Percentiles rank a stretch among this genome's conserved stretches.
These are phyloP conservation scores for Kurtzmaniella quercitrusa DNA, from an alignment of 1,139 yeast genomes.

Conservation along the genomic window DNA sequence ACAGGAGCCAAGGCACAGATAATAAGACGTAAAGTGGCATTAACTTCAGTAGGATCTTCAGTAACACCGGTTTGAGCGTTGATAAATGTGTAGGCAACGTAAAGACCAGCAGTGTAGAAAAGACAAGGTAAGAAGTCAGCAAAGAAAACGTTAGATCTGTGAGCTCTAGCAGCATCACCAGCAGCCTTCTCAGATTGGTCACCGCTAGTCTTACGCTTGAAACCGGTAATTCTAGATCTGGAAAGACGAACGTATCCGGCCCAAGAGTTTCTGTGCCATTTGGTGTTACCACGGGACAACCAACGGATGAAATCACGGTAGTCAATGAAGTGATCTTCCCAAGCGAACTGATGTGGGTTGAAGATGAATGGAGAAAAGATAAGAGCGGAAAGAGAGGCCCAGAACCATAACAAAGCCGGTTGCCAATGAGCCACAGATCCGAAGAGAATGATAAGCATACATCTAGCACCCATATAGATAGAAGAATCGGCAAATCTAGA, in stretches of 20 bases:
- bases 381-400: conserved; percentile 91
- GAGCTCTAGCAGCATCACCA: conserved; percentile 94
- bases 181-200: conserved; percentile 90
- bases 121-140: conserved; percentile 85
- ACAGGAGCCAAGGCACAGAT: conserved; percentile 92
- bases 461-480: conserved; percentile 93
- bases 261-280: conserved; percentile 99
- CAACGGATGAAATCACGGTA: conserved; percentile 98
- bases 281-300: conserved; percentile 97
- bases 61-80: conserved; percentile 96
- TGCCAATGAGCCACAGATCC: conserved; percentile 97
- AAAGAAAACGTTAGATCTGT: conserved; percentile 77
- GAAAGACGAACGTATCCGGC: conserved; percentile 94
- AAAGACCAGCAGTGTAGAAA: conserved; percentile 85
- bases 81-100: conserved; percentile 86
- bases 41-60: conserved; percentile 47
- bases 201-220: conserved; percentile 86
- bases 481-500: conserved; percentile 97
- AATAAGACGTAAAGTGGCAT: conserved; percentile 79
- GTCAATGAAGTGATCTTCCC: conserved; percentile 98
- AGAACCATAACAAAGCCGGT: conserved; percentile 96
- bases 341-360: conserved; percentile 98
- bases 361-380: conserved; percentile 91
- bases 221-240: conserved; percentile 97
- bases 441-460: conserved; percentile 81